phyloP scores from a whole-genome alignment of 495 filamentous ascomycete genomes.

The Penicillium odoratum region DNA sequence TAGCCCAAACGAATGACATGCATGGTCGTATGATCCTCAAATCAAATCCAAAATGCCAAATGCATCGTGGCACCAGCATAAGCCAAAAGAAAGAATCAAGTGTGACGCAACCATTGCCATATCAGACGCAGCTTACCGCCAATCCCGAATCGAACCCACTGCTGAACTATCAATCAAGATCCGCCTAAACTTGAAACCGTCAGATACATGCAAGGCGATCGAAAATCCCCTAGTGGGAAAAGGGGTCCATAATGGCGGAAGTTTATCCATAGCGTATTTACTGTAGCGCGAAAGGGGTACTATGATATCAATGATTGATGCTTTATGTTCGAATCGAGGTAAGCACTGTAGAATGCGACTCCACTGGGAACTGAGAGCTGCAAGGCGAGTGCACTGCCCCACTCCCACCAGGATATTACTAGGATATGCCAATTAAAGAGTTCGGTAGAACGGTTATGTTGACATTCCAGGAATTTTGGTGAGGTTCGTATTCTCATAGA shows the following conservation, averaged over 20 bases:
- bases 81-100: neutral
- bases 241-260: conserved; percentile 11
- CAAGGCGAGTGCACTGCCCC: conserved; percentile 33
- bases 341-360: conserved; percentile 10
- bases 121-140: neutral
- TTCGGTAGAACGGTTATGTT: conserved; percentile 2
- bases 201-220: conserved; percentile 18
- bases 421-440: conserved; percentile 17
- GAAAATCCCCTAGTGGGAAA: conserved; percentile 4
- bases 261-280: conserved; percentile 7
- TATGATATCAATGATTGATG: conserved; percentile 19
- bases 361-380: conserved; percentile 28
- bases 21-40: conserved; percentile 3
- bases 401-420: conserved; percentile 22
- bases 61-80: neutral
- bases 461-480: conserved; percentile 1
- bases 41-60: neutral
- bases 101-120: neutral
- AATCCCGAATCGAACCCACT: neutral
- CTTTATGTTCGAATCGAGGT: neutral
- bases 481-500: neutral
- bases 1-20: conserved; percentile 4
- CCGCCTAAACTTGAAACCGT: conserved; percentile 11
- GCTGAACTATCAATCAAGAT: neutral
- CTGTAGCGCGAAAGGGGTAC: neutral